phyloP scores from a whole-genome alignment of 2,329 filamentous ascomycete species.

The Aspergillus candidus region DNA sequence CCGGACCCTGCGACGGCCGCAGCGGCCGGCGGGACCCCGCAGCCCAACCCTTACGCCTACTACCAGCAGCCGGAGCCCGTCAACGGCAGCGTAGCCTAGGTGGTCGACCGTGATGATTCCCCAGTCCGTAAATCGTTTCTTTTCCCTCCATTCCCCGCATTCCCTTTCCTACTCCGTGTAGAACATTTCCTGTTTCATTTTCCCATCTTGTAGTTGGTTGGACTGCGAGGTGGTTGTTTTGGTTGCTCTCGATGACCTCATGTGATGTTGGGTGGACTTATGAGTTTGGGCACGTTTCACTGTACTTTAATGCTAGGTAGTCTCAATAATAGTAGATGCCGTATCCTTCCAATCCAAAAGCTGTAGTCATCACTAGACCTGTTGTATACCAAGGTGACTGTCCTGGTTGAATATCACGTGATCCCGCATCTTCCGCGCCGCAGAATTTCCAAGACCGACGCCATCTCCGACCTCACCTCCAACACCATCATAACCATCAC shows the following conservation, averaged over 20 bases:
- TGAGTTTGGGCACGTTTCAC: conserved; percentile 20
- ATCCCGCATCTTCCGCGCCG: conserved; percentile 17
- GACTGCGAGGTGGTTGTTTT: conserved; percentile 6
- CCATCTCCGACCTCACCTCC: conserved; percentile 1
- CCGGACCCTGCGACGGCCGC: conserved; percentile 5
- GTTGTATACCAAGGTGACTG: background rate
- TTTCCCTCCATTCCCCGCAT: too few species aligned
- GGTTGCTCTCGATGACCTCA: conserved; percentile 15
- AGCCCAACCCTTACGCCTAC: conserved; percentile 24
- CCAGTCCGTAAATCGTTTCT: too few species aligned
- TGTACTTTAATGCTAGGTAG: conserved; percentile 27
- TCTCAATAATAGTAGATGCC: background rate
- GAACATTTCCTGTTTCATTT: conserved; percentile 8
- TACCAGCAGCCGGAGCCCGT: conserved; percentile 27
- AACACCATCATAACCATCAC: background rate
- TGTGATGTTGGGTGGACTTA: conserved; percentile 17
- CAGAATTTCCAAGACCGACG: conserved; percentile 25
- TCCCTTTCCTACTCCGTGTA: conserved; percentile 3
- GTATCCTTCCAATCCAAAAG: background rate
- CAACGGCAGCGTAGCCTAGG: conserved; percentile 21
- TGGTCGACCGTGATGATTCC: too few species aligned
- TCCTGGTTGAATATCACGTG: conserved; percentile 18
- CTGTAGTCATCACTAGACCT: background rate
- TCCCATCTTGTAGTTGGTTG: conserved; percentile 2
- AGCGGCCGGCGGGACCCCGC: conserved; percentile 12